Conservation (phyloP, 495 filamentous ascomycete species). For the Viridothelium virens region DNA sequence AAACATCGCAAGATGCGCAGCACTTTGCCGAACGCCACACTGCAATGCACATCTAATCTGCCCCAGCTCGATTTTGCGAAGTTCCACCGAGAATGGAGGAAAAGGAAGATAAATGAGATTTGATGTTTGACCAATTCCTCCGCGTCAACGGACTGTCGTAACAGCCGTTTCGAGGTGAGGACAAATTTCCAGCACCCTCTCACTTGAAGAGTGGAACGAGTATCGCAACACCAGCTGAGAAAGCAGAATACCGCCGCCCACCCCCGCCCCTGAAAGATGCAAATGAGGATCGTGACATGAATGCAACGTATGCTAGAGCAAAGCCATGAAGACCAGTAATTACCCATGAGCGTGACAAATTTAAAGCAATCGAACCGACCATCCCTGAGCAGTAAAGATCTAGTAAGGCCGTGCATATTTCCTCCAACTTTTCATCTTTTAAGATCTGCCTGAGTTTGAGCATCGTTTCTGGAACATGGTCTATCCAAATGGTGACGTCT, state of each 20-base stretch:
- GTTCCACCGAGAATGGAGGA: neutral
- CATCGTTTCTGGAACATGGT: neutral
- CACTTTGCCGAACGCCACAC: neutral
- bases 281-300: slow-evolving; percentile 7
- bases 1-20: neutral
- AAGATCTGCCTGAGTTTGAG: neutral
- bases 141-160: slow-evolving; percentile 1
- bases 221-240: slow-evolving; percentile 8
- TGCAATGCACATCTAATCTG: slow-evolving; percentile 11
- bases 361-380: neutral
- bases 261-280: neutral
- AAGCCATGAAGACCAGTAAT: neutral
- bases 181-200: neutral
- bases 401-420: neutral
- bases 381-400: neutral
- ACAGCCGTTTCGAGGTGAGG: neutral
- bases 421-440: neutral
- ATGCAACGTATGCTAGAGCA: slow-evolving; percentile 10
- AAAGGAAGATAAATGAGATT: no score
- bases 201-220: neutral
- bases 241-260: slow-evolving; percentile 1
- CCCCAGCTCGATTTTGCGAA: neutral
- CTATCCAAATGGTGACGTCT: no score
- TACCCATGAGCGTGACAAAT: slow-evolving; percentile 6
- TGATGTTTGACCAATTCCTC: no score